phyloP scores from a whole-genome alignment of 768 basidiomycete species.

The Naganishia antarctica region DNA sequence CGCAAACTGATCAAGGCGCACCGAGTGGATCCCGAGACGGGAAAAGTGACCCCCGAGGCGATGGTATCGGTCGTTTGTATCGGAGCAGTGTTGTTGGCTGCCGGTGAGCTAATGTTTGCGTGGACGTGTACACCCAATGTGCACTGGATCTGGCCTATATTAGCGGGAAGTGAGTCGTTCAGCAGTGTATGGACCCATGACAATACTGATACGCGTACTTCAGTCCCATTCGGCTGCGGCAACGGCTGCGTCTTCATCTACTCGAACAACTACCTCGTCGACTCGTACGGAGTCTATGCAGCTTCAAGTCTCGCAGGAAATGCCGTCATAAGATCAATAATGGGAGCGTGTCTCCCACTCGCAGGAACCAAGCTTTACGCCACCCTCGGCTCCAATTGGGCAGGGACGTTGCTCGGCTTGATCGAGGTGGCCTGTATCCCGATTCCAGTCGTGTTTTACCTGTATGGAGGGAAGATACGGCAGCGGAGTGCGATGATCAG shows the following conservation, averaged over 20 bases:
- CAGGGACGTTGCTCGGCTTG: constrained; percentile 33
- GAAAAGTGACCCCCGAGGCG: constrained; percentile 50
- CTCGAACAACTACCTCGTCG: constrained; percentile 66
- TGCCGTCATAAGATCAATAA: constrained; percentile 60
- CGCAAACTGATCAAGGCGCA: constrained; percentile 48
- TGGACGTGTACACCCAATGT: constrained; percentile 42
- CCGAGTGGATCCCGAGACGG: constrained; percentile 39
- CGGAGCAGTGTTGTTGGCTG: constrained; percentile 48
- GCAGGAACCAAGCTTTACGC: constrained; percentile 37
- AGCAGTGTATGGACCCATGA: no score
- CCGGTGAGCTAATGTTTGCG: constrained; percentile 35
- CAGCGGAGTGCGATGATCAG: constrained; percentile 21
- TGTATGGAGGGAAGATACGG: constrained; percentile 32
- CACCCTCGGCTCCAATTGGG: constrained; percentile 45
- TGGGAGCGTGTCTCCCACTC: constrained; percentile 3
- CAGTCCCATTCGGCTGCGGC: constrained; percentile 34
- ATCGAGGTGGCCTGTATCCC: constrained; percentile 35
- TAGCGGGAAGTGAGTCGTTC: constrained; percentile 57
- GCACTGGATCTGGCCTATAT: constrained; percentile 65
- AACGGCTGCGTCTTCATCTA: constrained; percentile 63
- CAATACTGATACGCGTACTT: no score
- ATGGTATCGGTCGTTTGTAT: constrained; percentile 48
- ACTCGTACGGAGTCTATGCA: constrained; percentile 62
- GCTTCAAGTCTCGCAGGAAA: constrained; percentile 61
- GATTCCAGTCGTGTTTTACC: constrained; percentile 36